These are phyloP conservation scores for Jamesozyma jinghongensis DNA, from an alignment of 805 yeast species.

Conservation along the genomic window DNA sequence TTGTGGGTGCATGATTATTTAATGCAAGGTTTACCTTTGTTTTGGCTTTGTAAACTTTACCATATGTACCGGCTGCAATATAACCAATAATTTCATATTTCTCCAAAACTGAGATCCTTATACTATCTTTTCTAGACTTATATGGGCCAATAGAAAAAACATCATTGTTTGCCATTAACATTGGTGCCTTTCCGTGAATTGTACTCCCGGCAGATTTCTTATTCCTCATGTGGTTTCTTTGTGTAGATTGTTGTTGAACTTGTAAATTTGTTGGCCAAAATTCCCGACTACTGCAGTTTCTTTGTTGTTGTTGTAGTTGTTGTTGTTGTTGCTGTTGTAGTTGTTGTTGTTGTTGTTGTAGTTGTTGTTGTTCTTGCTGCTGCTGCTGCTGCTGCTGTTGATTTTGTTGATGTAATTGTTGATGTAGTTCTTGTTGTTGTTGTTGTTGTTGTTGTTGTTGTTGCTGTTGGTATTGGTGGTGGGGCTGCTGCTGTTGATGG, in stretches of 20 bases:
- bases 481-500: too few species aligned
- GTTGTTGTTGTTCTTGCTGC: too few species aligned
- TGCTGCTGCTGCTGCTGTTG: too few species aligned
- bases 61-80: conserved; percentile 98
- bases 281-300: conserved; percentile 7
- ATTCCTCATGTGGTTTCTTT: conserved; percentile 7
- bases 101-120: conserved; percentile 65
- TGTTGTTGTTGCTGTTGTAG: conserved; percentile 9
- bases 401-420: too few species aligned
- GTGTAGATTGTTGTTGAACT: conserved; percentile 1
- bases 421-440: conserved; percentile 10
- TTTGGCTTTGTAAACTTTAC: conserved; percentile 89
- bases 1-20: not conserved
- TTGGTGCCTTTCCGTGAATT: conserved; percentile 33
- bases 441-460: too few species aligned
- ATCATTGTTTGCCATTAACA: conserved; percentile 45
- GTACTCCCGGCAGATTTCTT: conserved; percentile 7
- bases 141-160: conserved; percentile 52
- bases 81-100: conserved; percentile 86
- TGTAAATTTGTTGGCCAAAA: conserved; percentile 14
- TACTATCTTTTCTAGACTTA: conserved; percentile 52
- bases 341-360: conserved; percentile 7
- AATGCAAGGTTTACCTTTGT: too few species aligned
- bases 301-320: conserved; percentile 10
- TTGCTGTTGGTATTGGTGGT: too few species aligned